Evolutionary conservation across 805 yeast species (phyloP).

Genomic region (Ogataea pignaliae): DNA sequence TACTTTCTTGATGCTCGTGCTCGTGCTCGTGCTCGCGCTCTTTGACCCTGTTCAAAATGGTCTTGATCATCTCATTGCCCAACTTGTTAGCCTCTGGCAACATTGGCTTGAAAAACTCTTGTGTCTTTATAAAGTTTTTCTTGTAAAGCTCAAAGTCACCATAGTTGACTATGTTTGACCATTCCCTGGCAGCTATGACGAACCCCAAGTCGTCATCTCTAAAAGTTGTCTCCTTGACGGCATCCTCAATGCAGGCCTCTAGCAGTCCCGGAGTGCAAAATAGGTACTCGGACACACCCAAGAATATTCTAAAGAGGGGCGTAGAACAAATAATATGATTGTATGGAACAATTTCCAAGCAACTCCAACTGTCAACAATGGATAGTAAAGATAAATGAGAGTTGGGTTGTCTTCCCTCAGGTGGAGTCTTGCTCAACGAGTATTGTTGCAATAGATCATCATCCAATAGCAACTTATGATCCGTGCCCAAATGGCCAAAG

Average conservation of each 20-base stretch:
- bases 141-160: slow-evolving; percentile 73
- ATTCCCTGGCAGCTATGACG: slow-evolving; percentile 81
- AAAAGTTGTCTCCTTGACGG: slow-evolving; percentile 61
- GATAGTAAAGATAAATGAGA: slow-evolving; percentile 87
- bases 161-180: slow-evolving; percentile 78
- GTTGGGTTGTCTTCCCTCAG: slow-evolving; percentile 67
- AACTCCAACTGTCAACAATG: slow-evolving; percentile 91
- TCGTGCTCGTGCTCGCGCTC: slow-evolving; percentile 16
- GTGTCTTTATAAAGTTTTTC: slow-evolving; percentile 71
- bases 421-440: slow-evolving; percentile 69
- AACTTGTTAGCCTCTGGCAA: slow-evolving; percentile 80
- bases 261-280: slow-evolving; percentile 79
- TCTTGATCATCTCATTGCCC: slow-evolving; percentile 92
- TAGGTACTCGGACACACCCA: slow-evolving; percentile 90
- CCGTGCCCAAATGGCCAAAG: slow-evolving; percentile 58
- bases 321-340: slow-evolving; percentile 97
- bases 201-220: slow-evolving; percentile 90
- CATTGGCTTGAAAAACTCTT: slow-evolving; percentile 80
- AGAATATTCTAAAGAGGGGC: slow-evolving; percentile 84
- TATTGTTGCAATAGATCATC: slow-evolving; percentile 75
- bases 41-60: slow-evolving; percentile 44
- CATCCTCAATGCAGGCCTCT: slow-evolving; percentile 75
- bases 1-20: background rate
- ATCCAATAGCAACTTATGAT: slow-evolving; percentile 63
- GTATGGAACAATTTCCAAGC: slow-evolving; percentile 81